A percentile compares a stretch with the other conserved stretches of the same genome.
phyloP scores from a whole-genome alignment of 371 early-diverging fungal genomes.

The Mucor saturninus region DNA sequence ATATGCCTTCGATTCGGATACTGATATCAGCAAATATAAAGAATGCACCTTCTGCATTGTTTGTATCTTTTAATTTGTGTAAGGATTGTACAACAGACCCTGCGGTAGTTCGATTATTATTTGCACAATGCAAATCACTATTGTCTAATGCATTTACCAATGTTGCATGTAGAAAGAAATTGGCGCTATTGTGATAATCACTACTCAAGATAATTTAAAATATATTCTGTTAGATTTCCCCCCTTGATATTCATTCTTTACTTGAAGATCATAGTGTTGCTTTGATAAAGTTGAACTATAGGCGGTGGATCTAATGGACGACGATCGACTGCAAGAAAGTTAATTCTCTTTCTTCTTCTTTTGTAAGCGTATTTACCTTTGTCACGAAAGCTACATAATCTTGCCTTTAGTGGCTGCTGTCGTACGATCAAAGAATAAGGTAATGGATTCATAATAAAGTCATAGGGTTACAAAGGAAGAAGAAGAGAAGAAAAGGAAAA shows the following conservation, averaged over 20 bases:
- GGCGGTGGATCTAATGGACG: slow-evolving; percentile 60
- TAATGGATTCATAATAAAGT: background rate
- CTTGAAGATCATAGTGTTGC: slow-evolving; percentile 21
- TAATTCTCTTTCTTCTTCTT: slow-evolving; percentile 10
- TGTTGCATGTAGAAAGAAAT: slow-evolving; percentile 50
- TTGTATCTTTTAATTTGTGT: slow-evolving; percentile 50
- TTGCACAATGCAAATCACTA: slow-evolving; percentile 33
- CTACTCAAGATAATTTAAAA: slow-evolving; percentile 8
- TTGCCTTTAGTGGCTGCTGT: slow-evolving; percentile 59
- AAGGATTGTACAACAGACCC: slow-evolving; percentile 54
- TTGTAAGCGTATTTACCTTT: slow-evolving; percentile 36
- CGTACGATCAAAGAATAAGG: slow-evolving; percentile 43
- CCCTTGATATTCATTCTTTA: slow-evolving; percentile 11
- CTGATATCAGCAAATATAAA: slow-evolving; percentile 96
- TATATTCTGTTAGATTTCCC: background rate
- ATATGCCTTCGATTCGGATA: slow-evolving; percentile 88
- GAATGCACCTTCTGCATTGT: slow-evolving; percentile 81
- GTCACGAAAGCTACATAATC: slow-evolving; percentile 62
- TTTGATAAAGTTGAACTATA: slow-evolving; percentile 44
- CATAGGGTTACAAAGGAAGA: too few species aligned
- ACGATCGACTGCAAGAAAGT: slow-evolving; percentile 42
- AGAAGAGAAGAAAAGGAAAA: too few species aligned
- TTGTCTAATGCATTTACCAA: slow-evolving; percentile 30
- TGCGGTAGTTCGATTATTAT: slow-evolving; percentile 48
- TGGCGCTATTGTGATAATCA: slow-evolving; percentile 39